Evolutionary conservation across 1,139 yeast species (phyloP).

Genomic region (Yamadazyma mexicana): DNA sequence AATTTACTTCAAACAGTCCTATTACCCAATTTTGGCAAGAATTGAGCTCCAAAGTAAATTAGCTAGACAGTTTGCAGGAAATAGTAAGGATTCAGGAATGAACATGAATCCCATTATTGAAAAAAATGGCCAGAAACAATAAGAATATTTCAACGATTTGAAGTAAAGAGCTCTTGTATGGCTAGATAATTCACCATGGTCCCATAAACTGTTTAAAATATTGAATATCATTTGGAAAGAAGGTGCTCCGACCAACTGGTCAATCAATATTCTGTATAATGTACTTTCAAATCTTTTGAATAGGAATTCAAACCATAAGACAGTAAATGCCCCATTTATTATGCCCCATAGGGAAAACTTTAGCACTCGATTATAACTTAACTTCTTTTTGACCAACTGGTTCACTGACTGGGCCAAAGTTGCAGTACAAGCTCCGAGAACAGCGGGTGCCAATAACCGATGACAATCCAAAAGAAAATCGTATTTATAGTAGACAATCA

Average conservation of each 20-base stretch:
- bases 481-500: slow-evolving; percentile 30
- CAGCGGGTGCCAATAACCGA: slow-evolving; percentile 38
- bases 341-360: slow-evolving; percentile 65
- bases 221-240: slow-evolving; percentile 53
- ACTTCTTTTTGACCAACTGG: slow-evolving; percentile 45
- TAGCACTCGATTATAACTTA: slow-evolving; percentile 38
- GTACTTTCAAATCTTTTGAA: slow-evolving; percentile 35
- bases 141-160: slow-evolving; percentile 52
- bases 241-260: slow-evolving; percentile 58
- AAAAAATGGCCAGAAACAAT: slow-evolving; percentile 60
- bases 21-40: slow-evolving; percentile 29
- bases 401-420: slow-evolving; percentile 59
- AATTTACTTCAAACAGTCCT: not conserved
- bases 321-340: slow-evolving; percentile 56
- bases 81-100: slow-evolving; percentile 48
- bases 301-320: slow-evolving; percentile 56
- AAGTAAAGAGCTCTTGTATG: slow-evolving; percentile 35
- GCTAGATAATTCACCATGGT: slow-evolving; percentile 39
- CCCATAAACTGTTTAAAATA: slow-evolving; percentile 55
- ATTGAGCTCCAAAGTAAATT: slow-evolving; percentile 58
- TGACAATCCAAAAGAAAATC: slow-evolving; percentile 20
- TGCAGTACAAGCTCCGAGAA: slow-evolving; percentile 51
- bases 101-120: slow-evolving; percentile 51
- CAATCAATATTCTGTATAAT: slow-evolving; percentile 43
- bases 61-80: slow-evolving; percentile 60